Evolutionary conservation across 1,284 basidiomycete species (phyloP).

Genomic region (Ganoderma sp.): DNA sequence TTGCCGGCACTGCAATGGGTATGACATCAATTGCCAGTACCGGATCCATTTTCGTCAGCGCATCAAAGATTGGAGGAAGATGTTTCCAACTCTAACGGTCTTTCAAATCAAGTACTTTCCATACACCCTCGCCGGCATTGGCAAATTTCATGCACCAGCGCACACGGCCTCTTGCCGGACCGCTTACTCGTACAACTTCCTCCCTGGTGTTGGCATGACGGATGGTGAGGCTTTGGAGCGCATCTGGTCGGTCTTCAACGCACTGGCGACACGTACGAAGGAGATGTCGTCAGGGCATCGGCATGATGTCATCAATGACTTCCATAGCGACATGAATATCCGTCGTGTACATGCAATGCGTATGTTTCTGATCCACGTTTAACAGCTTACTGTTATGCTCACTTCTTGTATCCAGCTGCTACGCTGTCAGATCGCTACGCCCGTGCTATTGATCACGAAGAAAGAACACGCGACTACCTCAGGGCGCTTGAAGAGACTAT

Average conservation of each 20-base stretch:
- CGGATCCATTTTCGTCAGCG: conserved; percentile 9
- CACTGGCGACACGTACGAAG: not conserved
- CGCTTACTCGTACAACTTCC: no score
- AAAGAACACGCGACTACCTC: no score
- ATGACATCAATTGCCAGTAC: conserved; percentile 24
- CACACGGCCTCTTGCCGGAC: no score
- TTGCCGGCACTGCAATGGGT: not conserved
- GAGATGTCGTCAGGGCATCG: conserved; percentile 9
- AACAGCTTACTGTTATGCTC: no score
- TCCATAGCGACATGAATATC: not conserved
- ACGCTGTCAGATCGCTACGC: no score
- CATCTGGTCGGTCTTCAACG: not conserved
- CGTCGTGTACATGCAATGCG: not conserved
- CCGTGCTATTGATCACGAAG: no score
- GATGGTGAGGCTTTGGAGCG: no score
- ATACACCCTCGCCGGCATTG: not conserved
- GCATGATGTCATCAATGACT: conserved; percentile 7
- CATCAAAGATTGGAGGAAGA: not conserved
- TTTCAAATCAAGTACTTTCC: not conserved
- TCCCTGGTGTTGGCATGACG: no score
- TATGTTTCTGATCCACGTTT: not conserved
- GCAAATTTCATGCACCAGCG: no score
- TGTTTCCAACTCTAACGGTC: not conserved
- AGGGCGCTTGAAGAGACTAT: no score
- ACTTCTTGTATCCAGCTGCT: no score